Evolutionary conservation across 2,329 filamentous ascomycete genomes (phyloP).

Genomic region (Colletotrichum tanaceti): DNA sequence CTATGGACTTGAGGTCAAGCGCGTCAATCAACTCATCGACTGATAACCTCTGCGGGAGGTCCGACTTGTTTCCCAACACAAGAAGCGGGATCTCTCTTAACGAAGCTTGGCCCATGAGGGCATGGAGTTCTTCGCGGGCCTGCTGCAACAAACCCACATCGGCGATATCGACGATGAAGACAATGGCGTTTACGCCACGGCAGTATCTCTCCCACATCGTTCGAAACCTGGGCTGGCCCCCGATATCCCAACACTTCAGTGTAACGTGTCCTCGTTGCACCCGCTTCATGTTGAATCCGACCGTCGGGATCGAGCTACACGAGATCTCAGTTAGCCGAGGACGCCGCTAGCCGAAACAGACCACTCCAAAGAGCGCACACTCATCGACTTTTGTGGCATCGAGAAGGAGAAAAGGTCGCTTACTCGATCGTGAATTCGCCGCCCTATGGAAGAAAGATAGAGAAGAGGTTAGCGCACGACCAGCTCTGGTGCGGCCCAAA

Average conservation of each 20-base stretch:
- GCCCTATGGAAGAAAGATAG: slow-evolving; percentile 68
- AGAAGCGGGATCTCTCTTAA: slow-evolving; percentile 91
- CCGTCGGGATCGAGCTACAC: slow-evolving; percentile 93
- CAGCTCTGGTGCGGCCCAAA: slow-evolving; percentile 27
- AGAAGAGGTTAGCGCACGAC: slow-evolving; percentile 51
- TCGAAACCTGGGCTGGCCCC: slow-evolving; percentile 94
- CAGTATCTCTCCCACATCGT: slow-evolving; percentile 99
- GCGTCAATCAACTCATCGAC: slow-evolving; percentile 96
- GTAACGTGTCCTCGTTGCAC: slow-evolving; percentile 98
- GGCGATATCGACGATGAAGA: slow-evolving; percentile 98
- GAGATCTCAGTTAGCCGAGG: slow-evolving; percentile 45
- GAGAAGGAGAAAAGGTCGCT: slow-evolving; percentile 55
- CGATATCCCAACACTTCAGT: slow-evolving; percentile 98
- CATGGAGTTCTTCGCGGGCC: slow-evolving; percentile 92
- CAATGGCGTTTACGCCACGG: slow-evolving; percentile 95
- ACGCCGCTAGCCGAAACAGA: slow-evolving; percentile 24
- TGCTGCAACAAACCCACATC: slow-evolving; percentile 83
- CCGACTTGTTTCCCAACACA: slow-evolving; percentile 96
- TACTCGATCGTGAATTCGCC: slow-evolving; percentile 99
- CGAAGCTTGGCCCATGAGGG: slow-evolving; percentile 84
- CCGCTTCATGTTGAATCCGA: slow-evolving; percentile 99
- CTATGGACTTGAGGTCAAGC: slow-evolving; percentile 88
- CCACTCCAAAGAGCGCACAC: slow-evolving; percentile 9
- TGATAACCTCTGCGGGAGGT: slow-evolving; percentile 88
- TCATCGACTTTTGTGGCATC: neutral